Percentiles rank a stretch among this genome's conserved stretches.
These are phyloP conservation scores for Eucalyptus albens DNA, from an alignment of 345 rosid genomes.

Conservation along the genomic window DNA sequence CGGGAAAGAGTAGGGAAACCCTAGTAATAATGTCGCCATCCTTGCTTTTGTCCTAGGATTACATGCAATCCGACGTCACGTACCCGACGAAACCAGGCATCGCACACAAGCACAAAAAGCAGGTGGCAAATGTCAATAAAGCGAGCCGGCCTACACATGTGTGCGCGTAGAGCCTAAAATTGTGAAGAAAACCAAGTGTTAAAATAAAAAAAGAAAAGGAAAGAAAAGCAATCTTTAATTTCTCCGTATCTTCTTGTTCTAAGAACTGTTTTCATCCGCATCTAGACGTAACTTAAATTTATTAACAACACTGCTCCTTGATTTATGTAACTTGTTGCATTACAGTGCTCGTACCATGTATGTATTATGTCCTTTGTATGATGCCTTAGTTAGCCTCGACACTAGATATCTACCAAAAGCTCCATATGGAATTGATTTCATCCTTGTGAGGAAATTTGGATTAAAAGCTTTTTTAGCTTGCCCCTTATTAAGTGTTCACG, in stretches of 20 bases:
- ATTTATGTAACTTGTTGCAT: not conserved
- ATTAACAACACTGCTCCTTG: fast-evolving
- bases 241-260: not conserved
- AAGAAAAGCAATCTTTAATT: not conserved
- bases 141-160: not conserved
- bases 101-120: not conserved
- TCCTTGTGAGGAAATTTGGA: not conserved
- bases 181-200: not conserved
- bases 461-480: not conserved
- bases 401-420: not conserved
- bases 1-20: not conserved
- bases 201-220: no score
- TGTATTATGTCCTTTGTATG: not conserved
- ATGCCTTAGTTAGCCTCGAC: not conserved
- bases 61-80: not conserved
- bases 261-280: not conserved
- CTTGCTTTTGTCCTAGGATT: not conserved
- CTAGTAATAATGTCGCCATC: not conserved
- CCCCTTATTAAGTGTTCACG: not conserved
- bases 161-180: not conserved
- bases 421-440: not conserved
- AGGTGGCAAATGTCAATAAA: not conserved
- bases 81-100: not conserved
- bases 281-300: not conserved
- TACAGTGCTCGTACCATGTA: fast-evolving